Conservation (phyloP, 176 grass and related monocot species). For the Poa annua region DNA sequence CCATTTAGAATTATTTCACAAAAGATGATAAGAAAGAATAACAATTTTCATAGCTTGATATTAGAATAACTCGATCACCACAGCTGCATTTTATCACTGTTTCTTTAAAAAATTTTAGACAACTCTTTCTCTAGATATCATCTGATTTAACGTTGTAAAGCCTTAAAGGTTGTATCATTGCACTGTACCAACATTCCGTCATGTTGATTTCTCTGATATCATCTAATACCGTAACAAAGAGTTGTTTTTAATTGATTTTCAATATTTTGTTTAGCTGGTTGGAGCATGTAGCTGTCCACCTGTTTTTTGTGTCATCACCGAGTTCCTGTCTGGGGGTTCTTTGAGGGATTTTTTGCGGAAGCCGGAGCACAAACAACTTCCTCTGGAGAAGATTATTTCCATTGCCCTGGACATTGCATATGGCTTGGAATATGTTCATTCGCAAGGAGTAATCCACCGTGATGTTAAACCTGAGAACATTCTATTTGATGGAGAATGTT, state of each 20-base stretch:
- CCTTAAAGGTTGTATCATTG: neutral
- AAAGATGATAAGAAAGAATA: neutral
- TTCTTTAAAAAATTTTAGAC: neutral
- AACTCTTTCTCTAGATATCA: neutral
- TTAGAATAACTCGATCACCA: neutral
- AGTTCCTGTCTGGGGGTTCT: slow-evolving; percentile 82
- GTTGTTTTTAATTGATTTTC: neutral
- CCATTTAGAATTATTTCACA: neutral
- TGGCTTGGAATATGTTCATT: slow-evolving; percentile 93
- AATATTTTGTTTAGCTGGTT: slow-evolving; percentile 63
- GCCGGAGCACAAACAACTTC: slow-evolving; percentile 58
- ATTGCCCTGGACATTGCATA: slow-evolving; percentile 70
- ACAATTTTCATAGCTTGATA: neutral
- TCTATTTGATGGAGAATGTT: slow-evolving; percentile 79
- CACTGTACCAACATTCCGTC: slow-evolving; percentile 1
- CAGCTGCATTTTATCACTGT: neutral
- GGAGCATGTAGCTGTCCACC: slow-evolving; percentile 77
- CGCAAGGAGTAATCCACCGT: slow-evolving; percentile 84
- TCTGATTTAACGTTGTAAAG: neutral
- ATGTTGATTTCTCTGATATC: neutral
- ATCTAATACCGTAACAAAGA: neutral
- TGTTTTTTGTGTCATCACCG: slow-evolving; percentile 90
- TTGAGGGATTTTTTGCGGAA: slow-evolving; percentile 87
- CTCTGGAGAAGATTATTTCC: slow-evolving; percentile 64
- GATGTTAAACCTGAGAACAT: slow-evolving; percentile 99